Conservation (phyloP, 1,284 basidiomycete species). For the Pascua sp. region DNA sequence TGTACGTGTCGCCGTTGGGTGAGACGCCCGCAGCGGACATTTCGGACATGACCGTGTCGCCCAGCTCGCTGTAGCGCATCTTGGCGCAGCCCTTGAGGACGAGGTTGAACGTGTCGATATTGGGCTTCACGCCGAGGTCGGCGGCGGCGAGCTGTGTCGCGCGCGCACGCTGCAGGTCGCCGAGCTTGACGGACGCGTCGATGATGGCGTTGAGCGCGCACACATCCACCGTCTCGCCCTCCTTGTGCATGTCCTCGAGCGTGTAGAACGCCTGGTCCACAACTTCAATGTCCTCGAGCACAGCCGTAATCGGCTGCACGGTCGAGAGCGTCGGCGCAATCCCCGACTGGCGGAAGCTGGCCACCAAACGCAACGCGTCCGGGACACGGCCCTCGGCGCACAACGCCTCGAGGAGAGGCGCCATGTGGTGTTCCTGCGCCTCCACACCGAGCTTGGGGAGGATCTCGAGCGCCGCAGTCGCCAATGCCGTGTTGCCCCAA, state of each 20-base stretch:
- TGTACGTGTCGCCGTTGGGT: conserved; percentile 62
- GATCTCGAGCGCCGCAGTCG: conserved; percentile 60
- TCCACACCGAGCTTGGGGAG: conserved; percentile 55
- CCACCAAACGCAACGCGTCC: conserved; percentile 39
- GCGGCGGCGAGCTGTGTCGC: conserved; percentile 66
- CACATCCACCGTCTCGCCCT: conserved; percentile 58
- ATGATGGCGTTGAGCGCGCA: conserved; percentile 64
- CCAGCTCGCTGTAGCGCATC: conserved; percentile 31
- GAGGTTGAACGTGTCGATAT: conserved; percentile 65
- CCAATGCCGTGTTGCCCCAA: conserved; percentile 64
- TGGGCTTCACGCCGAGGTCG: conserved; percentile 59
- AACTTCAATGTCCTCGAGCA: conserved; percentile 55
- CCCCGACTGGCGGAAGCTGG: conserved; percentile 31
- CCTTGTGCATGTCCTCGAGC: conserved; percentile 60
- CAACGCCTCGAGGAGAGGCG: conserved; percentile 45
- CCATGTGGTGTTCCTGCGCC: conserved; percentile 57
- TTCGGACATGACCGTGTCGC: conserved; percentile 38
- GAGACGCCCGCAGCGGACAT: conserved; percentile 46
- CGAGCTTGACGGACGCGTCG: conserved; percentile 59
- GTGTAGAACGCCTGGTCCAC: conserved; percentile 65
- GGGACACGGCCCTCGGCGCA: conserved; percentile 40
- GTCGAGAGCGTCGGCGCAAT: conserved; percentile 32
- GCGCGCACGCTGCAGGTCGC: conserved; percentile 71
- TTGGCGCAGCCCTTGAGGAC: conserved; percentile 64
- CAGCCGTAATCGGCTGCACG: conserved; percentile 53